Base-by-base conservation (phyloP, 805 yeast genomes). In the Wickerhamiella dianesei region DNA sequence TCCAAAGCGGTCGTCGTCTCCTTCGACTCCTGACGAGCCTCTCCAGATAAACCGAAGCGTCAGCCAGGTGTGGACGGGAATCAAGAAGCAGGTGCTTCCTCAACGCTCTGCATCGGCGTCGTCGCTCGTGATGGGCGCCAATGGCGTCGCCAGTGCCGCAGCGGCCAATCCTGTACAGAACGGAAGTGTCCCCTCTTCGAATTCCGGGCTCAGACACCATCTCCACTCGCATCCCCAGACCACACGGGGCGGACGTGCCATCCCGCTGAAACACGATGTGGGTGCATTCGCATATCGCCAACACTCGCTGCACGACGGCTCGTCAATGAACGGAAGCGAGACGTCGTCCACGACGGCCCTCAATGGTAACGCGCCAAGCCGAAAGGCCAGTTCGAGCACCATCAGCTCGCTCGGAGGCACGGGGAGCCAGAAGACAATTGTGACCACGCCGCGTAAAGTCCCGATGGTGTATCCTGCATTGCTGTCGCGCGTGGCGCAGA, bases 381-480 rank as follows among this genome's bases (percentile, higher is more conserved):
- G 60, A 20, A 56, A 56, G 41, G 48, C 56, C 4, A 52, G 57
- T 45, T 37, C 49, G 4, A 49, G 55, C 9, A 56, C 59, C 1
- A 48, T 55, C 36, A 44, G 50, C 29, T 54, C 57, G 14, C 21
- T 55, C 35, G 47, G 51, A 20, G 49, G 58, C 40, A 12, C 32
- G 6, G 32, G 32, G 6, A 29, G 37, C n/a, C 56, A 56, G 4
- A 51, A 59, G 21, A 70, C 82, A 0, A 62, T 75, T 36, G 68
- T 73, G 13, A 65, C 77, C 1, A 65, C 79, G 2, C 56, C 72
- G 14, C 62, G 72, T 12, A 67, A 67, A 46, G 71, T 74, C 48
- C 94, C 95, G 4, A 67, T 73, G 17, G 88, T 87, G 2, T 87
- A 92, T 61, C 96, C 97, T 1, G 97, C 98, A 0, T 56, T 85